A percentile compares a stretch with the other conserved stretches of the same genome.
These are phyloP conservation scores for Podaxis rugospora DNA, from an alignment of 768 basidiomycete genomes.

Conservation along the genomic window DNA sequence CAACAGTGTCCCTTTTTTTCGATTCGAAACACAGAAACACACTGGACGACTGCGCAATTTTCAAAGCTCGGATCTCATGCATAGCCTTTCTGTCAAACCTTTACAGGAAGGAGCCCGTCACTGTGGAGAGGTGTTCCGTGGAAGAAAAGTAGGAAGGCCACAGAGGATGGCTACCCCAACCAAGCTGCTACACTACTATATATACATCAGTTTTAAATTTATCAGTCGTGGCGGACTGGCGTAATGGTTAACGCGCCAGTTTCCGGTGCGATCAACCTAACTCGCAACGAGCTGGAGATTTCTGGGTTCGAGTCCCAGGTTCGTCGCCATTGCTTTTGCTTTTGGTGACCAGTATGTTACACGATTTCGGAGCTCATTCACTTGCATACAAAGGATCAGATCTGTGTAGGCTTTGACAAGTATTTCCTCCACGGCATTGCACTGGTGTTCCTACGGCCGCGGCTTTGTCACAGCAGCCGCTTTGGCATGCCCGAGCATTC, in stretches of 20 bases:
- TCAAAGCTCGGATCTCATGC: background rate
- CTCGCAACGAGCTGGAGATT: conserved; percentile 16
- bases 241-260: conserved; percentile 22
- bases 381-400: too few species aligned
- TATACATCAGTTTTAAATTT: background rate
- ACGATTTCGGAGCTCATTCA: background rate
- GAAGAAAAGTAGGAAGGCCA: background rate
- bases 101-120: background rate
- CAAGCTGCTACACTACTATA: background rate
- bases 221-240: conserved; percentile 15
- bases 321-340: conserved; percentile 14
- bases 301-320: conserved; percentile 20
- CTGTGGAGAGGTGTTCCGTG: background rate
- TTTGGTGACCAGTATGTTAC: background rate
- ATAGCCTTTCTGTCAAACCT: background rate
- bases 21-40: background rate
- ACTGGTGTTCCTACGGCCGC: too few species aligned
- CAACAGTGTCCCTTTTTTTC: too few species aligned
- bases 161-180: background rate
- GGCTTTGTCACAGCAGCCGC: too few species aligned
- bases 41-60: background rate
- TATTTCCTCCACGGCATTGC: too few species aligned
- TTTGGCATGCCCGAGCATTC: too few species aligned
- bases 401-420: too few species aligned
- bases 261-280: conserved; percentile 10